phyloP scores from a whole-genome alignment of 352 stramenopile species.

The Lagenidium giganteum region DNA sequence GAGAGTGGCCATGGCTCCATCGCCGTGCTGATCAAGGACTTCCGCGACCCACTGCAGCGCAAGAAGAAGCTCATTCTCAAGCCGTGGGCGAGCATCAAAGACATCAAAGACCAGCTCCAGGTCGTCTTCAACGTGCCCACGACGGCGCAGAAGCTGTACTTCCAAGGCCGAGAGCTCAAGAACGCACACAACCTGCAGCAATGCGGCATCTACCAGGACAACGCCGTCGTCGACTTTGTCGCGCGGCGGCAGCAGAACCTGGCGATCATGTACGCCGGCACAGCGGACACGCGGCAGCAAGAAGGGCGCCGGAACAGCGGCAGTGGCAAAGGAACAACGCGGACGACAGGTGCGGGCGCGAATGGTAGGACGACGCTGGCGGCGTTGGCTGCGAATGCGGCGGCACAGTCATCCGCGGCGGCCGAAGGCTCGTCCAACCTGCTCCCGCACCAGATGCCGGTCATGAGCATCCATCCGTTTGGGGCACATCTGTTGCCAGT shows the following conservation, averaged over 20 bases:
- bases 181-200: conserved; percentile 81
- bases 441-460: conserved; percentile 43
- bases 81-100: conserved; percentile 78
- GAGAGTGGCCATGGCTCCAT: conserved; percentile 71
- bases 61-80: conserved; percentile 80
- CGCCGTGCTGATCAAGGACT: conserved; percentile 70
- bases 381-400: neutral
- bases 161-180: conserved; percentile 76
- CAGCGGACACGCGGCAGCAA: conserved; percentile 3
- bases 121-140: conserved; percentile 78
- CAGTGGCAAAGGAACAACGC: no score
- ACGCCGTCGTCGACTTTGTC: conserved; percentile 75
- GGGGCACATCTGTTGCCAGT: conserved; percentile 69
- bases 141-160: conserved; percentile 79
- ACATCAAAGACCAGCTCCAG: conserved; percentile 83
- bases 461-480: conserved; percentile 77
- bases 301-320: conserved; percentile 9
- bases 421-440: no score
- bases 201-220: conserved; percentile 81
- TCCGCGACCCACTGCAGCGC: conserved; percentile 70
- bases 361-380: neutral
- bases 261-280: conserved; percentile 29
- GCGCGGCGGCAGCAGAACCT: conserved; percentile 55
- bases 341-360: no score
- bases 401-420: neutral